Conservation (phyloP, 495 filamentous ascomycete species). For the Cercophora newfieldiana region DNA sequence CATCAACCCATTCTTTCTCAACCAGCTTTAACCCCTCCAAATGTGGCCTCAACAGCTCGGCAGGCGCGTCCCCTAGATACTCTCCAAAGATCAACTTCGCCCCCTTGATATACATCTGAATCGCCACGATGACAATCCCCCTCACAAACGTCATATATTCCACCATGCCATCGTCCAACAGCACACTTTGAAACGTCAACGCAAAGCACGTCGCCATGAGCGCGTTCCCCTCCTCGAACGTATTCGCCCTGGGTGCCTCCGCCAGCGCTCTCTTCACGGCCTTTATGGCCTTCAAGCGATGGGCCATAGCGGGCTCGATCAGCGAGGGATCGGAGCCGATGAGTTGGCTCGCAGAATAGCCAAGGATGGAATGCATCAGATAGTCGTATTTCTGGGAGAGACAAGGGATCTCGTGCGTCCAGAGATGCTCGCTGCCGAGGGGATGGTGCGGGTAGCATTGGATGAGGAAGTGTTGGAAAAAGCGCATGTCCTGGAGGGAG, state of each 20-base stretch:
- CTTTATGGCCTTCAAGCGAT: slow-evolving; percentile 58
- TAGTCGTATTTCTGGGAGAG: slow-evolving; percentile 56
- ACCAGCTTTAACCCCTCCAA: slow-evolving; percentile 38
- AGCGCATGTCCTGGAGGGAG: slow-evolving; percentile 58
- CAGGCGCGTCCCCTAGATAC: slow-evolving; percentile 34
- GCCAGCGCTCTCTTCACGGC: slow-evolving; percentile 51
- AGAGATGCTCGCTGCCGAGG: slow-evolving; percentile 56
- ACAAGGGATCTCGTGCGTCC: slow-evolving; percentile 59
- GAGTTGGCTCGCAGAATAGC: slow-evolving; percentile 56
- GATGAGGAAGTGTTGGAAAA: slow-evolving; percentile 63
- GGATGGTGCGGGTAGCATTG: slow-evolving; percentile 61
- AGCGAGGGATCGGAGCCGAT: slow-evolving; percentile 35
- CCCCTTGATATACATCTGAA: slow-evolving; percentile 47
- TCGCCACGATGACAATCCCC: slow-evolving; percentile 56
- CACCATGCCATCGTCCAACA: slow-evolving; percentile 58
- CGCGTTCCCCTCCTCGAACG: slow-evolving; percentile 47
- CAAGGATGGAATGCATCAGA: slow-evolving; percentile 62
- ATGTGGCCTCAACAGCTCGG: slow-evolving; percentile 35
- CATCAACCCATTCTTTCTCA: slow-evolving; percentile 34
- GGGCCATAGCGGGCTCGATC: slow-evolving; percentile 46
- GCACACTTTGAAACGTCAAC: slow-evolving; percentile 59
- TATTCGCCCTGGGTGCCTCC: slow-evolving; percentile 33
- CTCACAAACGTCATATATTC: slow-evolving; percentile 66
- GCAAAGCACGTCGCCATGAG: slow-evolving; percentile 60
- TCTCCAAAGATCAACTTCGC: slow-evolving; percentile 50